Evolutionary conservation across 1,284 basidiomycete genomes (phyloP).

Genomic region (Puccinia hordei): DNA sequence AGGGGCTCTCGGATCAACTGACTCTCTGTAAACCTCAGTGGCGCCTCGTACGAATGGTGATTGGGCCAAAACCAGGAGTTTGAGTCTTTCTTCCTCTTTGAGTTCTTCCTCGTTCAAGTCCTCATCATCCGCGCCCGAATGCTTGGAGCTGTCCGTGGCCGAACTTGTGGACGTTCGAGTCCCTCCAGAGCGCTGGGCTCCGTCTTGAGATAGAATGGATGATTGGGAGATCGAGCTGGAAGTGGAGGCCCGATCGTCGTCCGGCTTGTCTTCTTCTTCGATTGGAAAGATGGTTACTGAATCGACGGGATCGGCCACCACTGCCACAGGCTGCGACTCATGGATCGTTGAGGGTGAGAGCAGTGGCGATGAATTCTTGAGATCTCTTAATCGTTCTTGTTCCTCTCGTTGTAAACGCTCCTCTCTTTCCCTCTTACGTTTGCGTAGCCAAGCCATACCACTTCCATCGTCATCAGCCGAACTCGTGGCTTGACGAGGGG

Average conservation of each 20-base stretch:
- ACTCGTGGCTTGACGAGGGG: not conserved
- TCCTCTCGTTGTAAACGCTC: constrained; percentile 28
- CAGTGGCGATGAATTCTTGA: not conserved
- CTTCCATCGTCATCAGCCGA: constrained; percentile 35
- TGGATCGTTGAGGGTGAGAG: not conserved
- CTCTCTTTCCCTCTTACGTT: constrained; percentile 32
- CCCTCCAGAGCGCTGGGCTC: not conserved
- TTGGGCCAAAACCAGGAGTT: constrained; percentile 16
- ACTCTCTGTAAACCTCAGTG: constrained; percentile 50
- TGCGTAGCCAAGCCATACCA: constrained; percentile 45
- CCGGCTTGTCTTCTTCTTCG: constrained; percentile 8
- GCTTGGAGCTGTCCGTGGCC: not conserved
- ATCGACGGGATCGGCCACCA: too few relatives aligned
- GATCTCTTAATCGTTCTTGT: not conserved
- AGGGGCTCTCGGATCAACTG: too few relatives aligned
- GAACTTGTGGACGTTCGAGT: constrained; percentile 27
- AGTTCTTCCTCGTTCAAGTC: constrained; percentile 45
- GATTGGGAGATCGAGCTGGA: constrained; percentile 29
- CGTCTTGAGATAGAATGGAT: not conserved
- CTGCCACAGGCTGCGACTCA: not conserved
- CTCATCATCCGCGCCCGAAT: constrained; percentile 22
- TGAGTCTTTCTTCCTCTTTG: constrained; percentile 40
- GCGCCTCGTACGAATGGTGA: constrained; percentile 44
- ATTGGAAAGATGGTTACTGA: constrained; percentile 16
- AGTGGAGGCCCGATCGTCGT: constrained; percentile 26